Evolutionary conservation across 2,329 filamentous ascomycete genomes (phyloP), one percentile per base, ranked within the genome.

Genomic region (Verticillium dahliae): DNA sequence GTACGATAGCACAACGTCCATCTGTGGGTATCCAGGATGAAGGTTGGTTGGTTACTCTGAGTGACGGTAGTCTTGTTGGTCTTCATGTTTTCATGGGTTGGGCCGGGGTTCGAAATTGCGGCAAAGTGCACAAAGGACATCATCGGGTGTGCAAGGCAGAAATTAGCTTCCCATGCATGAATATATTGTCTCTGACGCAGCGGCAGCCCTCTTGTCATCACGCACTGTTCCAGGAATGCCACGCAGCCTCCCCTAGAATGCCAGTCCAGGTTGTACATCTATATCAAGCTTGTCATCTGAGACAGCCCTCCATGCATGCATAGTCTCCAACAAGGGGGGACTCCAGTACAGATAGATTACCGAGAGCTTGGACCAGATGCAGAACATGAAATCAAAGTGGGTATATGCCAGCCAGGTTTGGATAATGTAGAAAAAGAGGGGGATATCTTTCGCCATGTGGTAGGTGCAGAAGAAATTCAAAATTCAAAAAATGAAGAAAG

Each of bases 391-490:
- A 50, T 50, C 45, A 50, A 56, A 11, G 50, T 27, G 55, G 45
- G 45, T 61, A 63, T 60, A 65, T 61, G 54, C 62, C 59, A 45
- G 54, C 62, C 59, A 45, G 58, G 54, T 59, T 58, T 37, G 35
- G 7, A 5, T 37, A 13, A 27, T n/a, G n/a, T 50, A n/a, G 27
- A 27, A 27, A 27, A 27, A 27, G 27, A 27, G 45, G 45, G 45
- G 45, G 45, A 50, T 50, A 50, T 50, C 45, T 50, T 18, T 50
- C 45, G 45, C 45, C 60, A 38, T 61, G 60, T 33, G 61, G 56
- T 45, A 63, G 55, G 45, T 61, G 35, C 59, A 63, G 62, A 66
- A 45, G 41, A 57, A 63, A 55, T 59, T 52, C 41, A 58, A 45
- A 58, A 60, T 57, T 56, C 58, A 63, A 27, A 27, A 27, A 27